Evolutionary conservation across 2,329 filamentous ascomycete genomes (phyloP).

Genomic region (Ophiostoma australiae): DNA sequence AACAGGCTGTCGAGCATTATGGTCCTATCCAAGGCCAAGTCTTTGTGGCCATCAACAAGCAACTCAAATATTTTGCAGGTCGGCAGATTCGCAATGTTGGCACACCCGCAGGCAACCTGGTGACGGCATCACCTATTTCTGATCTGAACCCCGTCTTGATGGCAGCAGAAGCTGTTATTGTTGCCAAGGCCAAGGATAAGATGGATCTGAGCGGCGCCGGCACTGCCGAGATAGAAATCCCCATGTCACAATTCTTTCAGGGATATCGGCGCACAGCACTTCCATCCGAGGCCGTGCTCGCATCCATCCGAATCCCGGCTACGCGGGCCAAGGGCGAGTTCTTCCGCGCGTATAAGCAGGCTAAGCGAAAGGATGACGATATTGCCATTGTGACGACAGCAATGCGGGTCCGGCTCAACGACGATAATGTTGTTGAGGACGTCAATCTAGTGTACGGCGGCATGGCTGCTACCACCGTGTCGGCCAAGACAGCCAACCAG

Average conservation of each 20-base stretch:
- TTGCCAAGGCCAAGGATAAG: slow-evolving; percentile 68
- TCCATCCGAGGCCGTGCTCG: slow-evolving; percentile 74
- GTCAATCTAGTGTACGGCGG: slow-evolving; percentile 86
- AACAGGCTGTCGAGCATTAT: slow-evolving; percentile 73
- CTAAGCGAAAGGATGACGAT: slow-evolving; percentile 96
- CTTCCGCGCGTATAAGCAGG: slow-evolving; percentile 88
- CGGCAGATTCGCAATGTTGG: slow-evolving; percentile 97
- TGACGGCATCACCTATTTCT: slow-evolving; percentile 91
- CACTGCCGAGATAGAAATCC: slow-evolving; percentile 65
- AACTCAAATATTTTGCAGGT: slow-evolving; percentile 90
- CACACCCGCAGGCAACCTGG: slow-evolving; percentile 89
- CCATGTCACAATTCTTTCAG: slow-evolving; percentile 87
- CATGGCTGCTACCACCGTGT: slow-evolving; percentile 88
- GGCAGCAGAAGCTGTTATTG: slow-evolving; percentile 72
- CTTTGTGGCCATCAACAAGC: slow-evolving; percentile 87
- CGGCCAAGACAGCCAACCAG: slow-evolving; percentile 70
- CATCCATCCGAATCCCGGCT: slow-evolving; percentile 78
- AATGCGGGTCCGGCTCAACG: slow-evolving; percentile 64
- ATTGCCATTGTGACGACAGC: slow-evolving; percentile 95
- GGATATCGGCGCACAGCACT: slow-evolving; percentile 84
- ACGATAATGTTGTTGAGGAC: slow-evolving; percentile 63
- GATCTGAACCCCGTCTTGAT: slow-evolving; percentile 94
- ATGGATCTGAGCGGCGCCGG: neutral
- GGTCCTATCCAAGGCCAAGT: slow-evolving; percentile 67
- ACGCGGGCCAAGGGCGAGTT: slow-evolving; percentile 72